Base-by-base conservation (phyloP, 1,139 yeast genomes). In the Blastobotrys apis region DNA sequence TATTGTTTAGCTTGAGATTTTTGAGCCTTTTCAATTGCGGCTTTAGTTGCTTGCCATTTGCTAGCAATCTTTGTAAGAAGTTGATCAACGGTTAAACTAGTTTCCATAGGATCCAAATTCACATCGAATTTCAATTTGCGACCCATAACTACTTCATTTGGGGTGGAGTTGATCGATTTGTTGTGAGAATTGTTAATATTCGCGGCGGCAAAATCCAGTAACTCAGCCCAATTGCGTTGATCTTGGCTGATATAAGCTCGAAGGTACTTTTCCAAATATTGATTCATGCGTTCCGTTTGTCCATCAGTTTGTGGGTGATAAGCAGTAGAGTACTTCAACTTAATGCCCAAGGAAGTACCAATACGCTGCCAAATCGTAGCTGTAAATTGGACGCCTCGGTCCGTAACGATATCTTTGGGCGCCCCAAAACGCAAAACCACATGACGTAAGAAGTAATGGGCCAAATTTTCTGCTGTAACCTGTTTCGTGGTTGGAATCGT, bases 281-380 rank as follows among this genome's bases (percentile, higher is more conserved):
- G 40, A n/a, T 37, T 37, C 29, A 27, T 27, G 5, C 33, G 40
- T 19, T 37, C 40, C 8, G 40, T 37, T 29, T 27, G 34, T 15
- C 33, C 40, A 6, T 37, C 40, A 19, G 40, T 36, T 23, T 33
- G 19, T 5, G 37, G 37, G 12, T 33, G 37, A 12, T 17, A 23
- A 20, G 37, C 23, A 3, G 37, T 33, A 9, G 37, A 33, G 12
- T 23, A 12, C 10, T 23, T 23, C 27, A 23, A 12, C 10, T 8
- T 23, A 12, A 23, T 23, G 27, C 27, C 35, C 15, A 32, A 32
- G 5, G 21, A 20, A 6, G 6, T 16, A 15, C 6, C n/a, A 8
- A 32, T 13, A 5, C 5, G 6, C 8, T 19, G 5, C n/a, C n/a
- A n/a, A n/a, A n/a, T n/a, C n/a, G n/a, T n/a, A 6, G 35, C 15